Evolutionary conservation across 495 filamentous ascomycete species (phyloP).

Genomic region (Penicillium malachiteum): DNA sequence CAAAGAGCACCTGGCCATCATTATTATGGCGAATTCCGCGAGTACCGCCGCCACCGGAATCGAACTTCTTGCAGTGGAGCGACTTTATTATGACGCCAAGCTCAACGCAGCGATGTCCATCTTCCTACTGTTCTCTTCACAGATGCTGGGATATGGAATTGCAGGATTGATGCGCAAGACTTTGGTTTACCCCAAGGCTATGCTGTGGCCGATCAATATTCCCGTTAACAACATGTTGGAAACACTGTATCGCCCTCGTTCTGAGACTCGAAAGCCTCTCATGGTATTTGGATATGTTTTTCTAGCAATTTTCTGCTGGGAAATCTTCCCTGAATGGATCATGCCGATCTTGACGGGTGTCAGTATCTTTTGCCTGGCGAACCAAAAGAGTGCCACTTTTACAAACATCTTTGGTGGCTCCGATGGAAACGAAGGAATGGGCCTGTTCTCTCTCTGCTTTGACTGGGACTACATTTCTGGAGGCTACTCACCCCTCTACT

Average conservation of each 20-base stretch:
- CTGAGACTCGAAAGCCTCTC: background rate
- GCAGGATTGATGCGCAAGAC: constrained; percentile 3
- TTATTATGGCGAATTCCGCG: constrained; percentile 4
- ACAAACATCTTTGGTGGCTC: constrained; percentile 1
- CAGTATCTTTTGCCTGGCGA: constrained; percentile 4
- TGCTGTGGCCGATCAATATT: constrained; percentile 1
- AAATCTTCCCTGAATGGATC: constrained; percentile 2
- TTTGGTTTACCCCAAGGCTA: constrained; percentile 1
- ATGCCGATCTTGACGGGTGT: constrained; percentile 1
- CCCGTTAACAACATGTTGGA: constrained; percentile 5
- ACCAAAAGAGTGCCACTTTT: constrained; percentile 1
- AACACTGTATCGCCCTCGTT: constrained; percentile 3
- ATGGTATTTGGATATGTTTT: background rate
- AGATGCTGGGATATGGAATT: constrained; percentile 2
- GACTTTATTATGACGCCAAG: constrained; percentile 2
- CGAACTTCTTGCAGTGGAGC: constrained; percentile 1
- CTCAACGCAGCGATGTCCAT: background rate
- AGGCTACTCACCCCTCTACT: background rate
- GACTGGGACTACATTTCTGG: constrained; percentile 12
- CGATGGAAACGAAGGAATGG: constrained; percentile 2
- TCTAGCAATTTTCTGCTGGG: background rate
- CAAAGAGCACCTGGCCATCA: constrained; percentile 2
- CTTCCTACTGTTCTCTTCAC: background rate
- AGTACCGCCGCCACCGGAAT: constrained; percentile 1
- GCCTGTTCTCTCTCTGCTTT: constrained; percentile 1